Percentiles rank a stretch among this genome's conserved stretches.
phyloP scores from a whole-genome alignment of 2,329 filamentous ascomycete genomes.

The Clarireedia homoeocarpa region DNA sequence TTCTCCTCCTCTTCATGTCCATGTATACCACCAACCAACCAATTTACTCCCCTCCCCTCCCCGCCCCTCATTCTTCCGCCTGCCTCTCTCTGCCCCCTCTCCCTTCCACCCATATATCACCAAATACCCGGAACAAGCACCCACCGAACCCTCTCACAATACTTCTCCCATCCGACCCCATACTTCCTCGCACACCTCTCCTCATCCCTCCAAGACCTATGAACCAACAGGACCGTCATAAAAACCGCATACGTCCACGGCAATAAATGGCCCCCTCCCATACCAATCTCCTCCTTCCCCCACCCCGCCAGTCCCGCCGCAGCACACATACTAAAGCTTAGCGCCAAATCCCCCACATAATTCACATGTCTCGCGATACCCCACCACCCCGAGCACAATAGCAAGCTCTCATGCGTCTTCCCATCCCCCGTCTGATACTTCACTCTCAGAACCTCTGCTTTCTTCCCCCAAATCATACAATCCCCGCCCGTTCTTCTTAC shows the following conservation, averaged over 20 bases:
- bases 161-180: conserved; percentile 36
- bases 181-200: conserved; percentile 38
- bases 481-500: conserved; percentile 33
- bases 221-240: conserved; percentile 37
- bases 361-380: conserved; percentile 35
- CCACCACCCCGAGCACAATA: conserved; percentile 37
- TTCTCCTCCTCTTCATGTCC: no score
- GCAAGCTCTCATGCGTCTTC: conserved; percentile 31
- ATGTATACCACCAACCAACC: no score
- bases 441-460: conserved; percentile 33
- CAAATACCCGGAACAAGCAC: conserved; percentile 38
- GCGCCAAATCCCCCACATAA: conserved; percentile 34
- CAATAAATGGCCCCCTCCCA: conserved; percentile 31
- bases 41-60: no score
- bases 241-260: conserved; percentile 40
- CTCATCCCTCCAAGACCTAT: conserved; percentile 40
- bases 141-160: conserved; percentile 36
- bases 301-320: conserved; percentile 10
- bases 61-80: no score
- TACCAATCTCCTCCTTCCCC: conserved; percentile 13
- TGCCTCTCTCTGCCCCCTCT: background rate
- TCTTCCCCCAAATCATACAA: conserved; percentile 37
- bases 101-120: background rate
- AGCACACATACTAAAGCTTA: conserved; percentile 36
- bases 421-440: conserved; percentile 37